Conservation (phyloP, 352 stramenopile species). For the Blastocystis sp. region DNA sequence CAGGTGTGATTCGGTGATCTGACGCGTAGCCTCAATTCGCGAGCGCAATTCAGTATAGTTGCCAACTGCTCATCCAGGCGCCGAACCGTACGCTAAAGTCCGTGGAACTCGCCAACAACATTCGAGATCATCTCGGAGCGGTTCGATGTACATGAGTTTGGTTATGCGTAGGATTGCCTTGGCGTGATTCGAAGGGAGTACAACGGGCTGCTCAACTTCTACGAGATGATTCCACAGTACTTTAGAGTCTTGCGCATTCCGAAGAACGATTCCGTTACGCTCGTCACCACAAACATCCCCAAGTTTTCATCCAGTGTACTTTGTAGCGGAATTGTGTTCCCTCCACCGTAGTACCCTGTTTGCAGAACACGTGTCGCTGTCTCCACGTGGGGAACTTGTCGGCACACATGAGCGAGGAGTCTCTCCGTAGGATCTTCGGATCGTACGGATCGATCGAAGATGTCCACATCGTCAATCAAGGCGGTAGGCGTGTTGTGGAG, state of each 20-base stretch:
- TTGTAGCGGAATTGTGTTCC: background rate
- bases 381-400: conserved; percentile 28
- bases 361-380: conserved; percentile 22
- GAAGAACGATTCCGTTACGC: conserved; percentile 6
- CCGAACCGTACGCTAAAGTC: conserved; percentile 14
- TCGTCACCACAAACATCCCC: conserved; percentile 5
- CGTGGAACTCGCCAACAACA: conserved; percentile 25
- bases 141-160: too few species aligned
- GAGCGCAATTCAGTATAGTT: conserved; percentile 21
- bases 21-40: background rate
- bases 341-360: background rate
- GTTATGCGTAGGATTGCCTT: background rate
- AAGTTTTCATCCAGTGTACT: background rate
- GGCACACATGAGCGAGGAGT: background rate
- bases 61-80: background rate
- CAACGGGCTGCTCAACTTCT: conserved; percentile 12
- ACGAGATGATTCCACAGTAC: background rate
- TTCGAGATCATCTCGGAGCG: conserved; percentile 11
- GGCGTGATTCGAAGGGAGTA: background rate
- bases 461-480: conserved; percentile 6
- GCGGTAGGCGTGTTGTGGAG: background rate
- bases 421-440: background rate
- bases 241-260: conserved; percentile 5
- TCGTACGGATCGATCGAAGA: background rate
- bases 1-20: background rate